A percentile compares a stretch with the other conserved stretches of the same genome.
Conservation (phyloP, 1,284 basidiomycete genomes). For the Sphaerobolus stellatus region DNA sequence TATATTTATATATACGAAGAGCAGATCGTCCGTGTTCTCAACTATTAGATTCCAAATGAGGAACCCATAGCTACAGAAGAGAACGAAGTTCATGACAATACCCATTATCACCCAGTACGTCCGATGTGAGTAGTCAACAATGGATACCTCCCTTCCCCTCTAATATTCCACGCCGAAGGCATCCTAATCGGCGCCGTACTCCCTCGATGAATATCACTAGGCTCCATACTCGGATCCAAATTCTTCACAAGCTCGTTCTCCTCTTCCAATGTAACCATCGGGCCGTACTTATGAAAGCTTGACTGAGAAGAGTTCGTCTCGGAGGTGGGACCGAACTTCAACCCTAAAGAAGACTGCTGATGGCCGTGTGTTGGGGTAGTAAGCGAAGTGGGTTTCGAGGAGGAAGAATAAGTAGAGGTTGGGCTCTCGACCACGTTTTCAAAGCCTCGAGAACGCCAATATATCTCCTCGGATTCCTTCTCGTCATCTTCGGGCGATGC, state of each 20-base stretch:
- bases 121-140: not conserved
- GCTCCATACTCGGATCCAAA: slow-evolving; percentile 4
- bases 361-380: too few species aligned
- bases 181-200: slow-evolving; percentile 3
- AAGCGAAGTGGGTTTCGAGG: slow-evolving; percentile 2
- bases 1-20: too few species aligned
- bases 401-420: slow-evolving; percentile 13
- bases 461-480: slow-evolving; percentile 18
- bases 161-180: not conserved
- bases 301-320: not conserved
- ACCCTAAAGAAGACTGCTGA: slow-evolving; percentile 6
- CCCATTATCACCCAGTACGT: too few species aligned
- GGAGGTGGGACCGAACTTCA: not conserved
- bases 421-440: slow-evolving; percentile 11
- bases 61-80: too few species aligned
- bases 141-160: not conserved
- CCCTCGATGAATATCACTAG: not conserved
- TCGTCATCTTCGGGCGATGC: slow-evolving; percentile 41
- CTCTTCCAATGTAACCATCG: not conserved
- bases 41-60: too few species aligned
- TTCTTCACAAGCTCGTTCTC: slow-evolving; percentile 4
- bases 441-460: slow-evolving; percentile 8
- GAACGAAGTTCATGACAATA: too few species aligned
- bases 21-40: too few species aligned
- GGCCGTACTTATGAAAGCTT: not conserved